Base-by-base conservation (phyloP, 2,329 filamentous ascomycete species). In the Endoconidiophora laricicola region DNA sequence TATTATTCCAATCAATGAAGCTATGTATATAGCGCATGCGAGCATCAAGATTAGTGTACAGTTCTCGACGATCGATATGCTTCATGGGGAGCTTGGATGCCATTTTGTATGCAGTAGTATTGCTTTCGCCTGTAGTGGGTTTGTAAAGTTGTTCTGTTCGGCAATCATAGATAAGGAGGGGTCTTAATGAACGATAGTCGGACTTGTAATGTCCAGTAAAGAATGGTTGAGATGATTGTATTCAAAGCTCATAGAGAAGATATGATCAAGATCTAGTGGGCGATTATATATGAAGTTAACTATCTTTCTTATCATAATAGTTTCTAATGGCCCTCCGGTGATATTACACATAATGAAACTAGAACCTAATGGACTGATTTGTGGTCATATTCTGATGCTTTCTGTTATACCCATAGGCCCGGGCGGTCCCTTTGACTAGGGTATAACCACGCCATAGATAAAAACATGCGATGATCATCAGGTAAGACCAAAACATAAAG, bases 1-100 rank as follows among this genome's bases (percentile, higher is more conserved):
- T 70, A 54, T 75, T 74, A 57, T 74, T 78, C 59, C 86, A 87
- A 59, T 87, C 83, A 23, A 87, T 73, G 54, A 87, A 86, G 24
- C 77, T 78, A 57, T 86, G 82, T 1, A 87, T 70, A 55, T 86
- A 87, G 48, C 76, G 74, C 52, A 87, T 76, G 47, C 83, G 71
- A 0, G 76, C 72, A 55, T 84, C 79, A 9, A 86, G 70, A 56
- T 76, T 76, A 20, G 78, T 84, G 63, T 86, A 86, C 3, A 87
- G 69, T 40, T 81, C 76, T 61, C 79, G 76, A 40, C 82, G 76
- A 61, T 81, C 76, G 56, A 87, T 71, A 58, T 85, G 81, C 60
- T 79, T 68, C 58, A 66, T 66, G 18, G 60, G 60, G 48, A 59
- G 52, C 54, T 59, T 53, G 40, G 55, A 57, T 44, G 57, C 56